A percentile compares a stretch with the other conserved stretches of the same genome.
These are phyloP conservation scores for Phytophthora citrophthora DNA, from an alignment of 352 stramenopile species.

Conservation along the genomic window DNA sequence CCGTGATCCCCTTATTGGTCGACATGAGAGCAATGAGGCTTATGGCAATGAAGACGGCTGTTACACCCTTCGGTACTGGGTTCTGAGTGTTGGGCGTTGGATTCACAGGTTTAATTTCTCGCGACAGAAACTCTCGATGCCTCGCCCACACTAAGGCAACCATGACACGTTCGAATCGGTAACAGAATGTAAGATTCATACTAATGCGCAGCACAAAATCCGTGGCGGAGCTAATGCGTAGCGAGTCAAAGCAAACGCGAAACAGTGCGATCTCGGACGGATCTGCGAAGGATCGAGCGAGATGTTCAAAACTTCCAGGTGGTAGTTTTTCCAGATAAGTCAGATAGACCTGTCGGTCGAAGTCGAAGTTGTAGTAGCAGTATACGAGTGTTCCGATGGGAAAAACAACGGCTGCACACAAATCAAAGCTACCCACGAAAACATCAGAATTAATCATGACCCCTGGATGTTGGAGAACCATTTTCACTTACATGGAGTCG, in stretches of 20 bases:
- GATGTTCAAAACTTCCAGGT: slow-evolving; percentile 34
- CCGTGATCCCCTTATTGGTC: slow-evolving; percentile 14
- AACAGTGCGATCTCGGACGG: slow-evolving; percentile 33
- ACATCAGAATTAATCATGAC: neutral
- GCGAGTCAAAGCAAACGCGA: slow-evolving; percentile 34
- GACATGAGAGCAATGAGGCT: slow-evolving; percentile 15
- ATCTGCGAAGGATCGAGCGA: slow-evolving; percentile 25
- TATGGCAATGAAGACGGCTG: slow-evolving; percentile 12
- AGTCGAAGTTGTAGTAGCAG: slow-evolving; percentile 28
- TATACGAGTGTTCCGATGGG: slow-evolving; percentile 11
- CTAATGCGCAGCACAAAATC: slow-evolving; percentile 31
- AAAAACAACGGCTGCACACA: slow-evolving; percentile 7
- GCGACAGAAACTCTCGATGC: neutral
- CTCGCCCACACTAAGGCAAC: slow-evolving; percentile 10
- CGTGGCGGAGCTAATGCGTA: slow-evolving; percentile 29
- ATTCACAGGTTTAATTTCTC: neutral
- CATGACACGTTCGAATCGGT: slow-evolving; percentile 31
- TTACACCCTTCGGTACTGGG: slow-evolving; percentile 17
- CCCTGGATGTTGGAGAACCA: too few species aligned
- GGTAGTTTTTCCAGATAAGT: slow-evolving; percentile 24
- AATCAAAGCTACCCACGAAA: slow-evolving; percentile 3
- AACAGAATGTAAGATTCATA: slow-evolving; percentile 36
- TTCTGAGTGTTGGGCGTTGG: slow-evolving; percentile 1
- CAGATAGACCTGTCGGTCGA: slow-evolving; percentile 26
- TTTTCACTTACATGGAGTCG: slow-evolving; percentile 1